Percentiles rank a stretch among this genome's conserved stretches.
phyloP scores from a whole-genome alignment of 2,329 filamentous ascomycete species.

The Aplosporella prunicola region DNA sequence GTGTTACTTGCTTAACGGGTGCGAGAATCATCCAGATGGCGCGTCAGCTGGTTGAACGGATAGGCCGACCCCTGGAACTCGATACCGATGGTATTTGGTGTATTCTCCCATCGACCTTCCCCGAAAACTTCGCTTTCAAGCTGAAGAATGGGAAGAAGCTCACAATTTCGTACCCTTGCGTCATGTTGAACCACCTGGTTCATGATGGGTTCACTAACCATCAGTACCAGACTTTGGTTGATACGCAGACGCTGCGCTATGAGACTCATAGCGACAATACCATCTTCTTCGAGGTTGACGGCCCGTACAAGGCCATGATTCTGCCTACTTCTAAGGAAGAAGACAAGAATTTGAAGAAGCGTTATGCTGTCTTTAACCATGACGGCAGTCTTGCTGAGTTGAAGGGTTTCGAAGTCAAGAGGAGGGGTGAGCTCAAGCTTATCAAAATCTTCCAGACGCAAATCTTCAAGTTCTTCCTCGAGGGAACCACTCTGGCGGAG shows the following conservation, averaged over 20 bases:
- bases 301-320: constrained; percentile 95
- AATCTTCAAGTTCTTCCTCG: constrained; percentile 98
- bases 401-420: constrained; percentile 96
- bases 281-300: constrained; percentile 98
- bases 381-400: constrained; percentile 90
- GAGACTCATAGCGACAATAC: constrained; percentile 98
- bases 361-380: constrained; percentile 97
- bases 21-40: constrained; percentile 97
- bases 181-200: constrained; percentile 97
- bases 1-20: constrained; percentile 92
- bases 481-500: constrained; percentile 76
- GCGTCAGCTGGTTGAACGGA: constrained; percentile 81
- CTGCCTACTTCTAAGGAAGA: constrained; percentile 96
- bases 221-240: constrained; percentile 85
- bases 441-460: constrained; percentile 99
- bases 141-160: constrained; percentile 94
- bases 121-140: constrained; percentile 91
- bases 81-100: constrained; percentile 99
- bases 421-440: constrained; percentile 92
- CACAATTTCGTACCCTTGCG: constrained; percentile 93
- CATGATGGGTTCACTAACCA: constrained; percentile 93
- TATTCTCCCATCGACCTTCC: constrained; percentile 92
- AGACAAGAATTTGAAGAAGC: constrained; percentile 98
- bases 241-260: constrained; percentile 74
- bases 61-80: constrained; percentile 84